A percentile compares a stretch with the other conserved stretches of the same genome.
Evolutionary conservation across 257 asterid species (phyloP).

Genomic region (Solanum boliviense): DNA sequence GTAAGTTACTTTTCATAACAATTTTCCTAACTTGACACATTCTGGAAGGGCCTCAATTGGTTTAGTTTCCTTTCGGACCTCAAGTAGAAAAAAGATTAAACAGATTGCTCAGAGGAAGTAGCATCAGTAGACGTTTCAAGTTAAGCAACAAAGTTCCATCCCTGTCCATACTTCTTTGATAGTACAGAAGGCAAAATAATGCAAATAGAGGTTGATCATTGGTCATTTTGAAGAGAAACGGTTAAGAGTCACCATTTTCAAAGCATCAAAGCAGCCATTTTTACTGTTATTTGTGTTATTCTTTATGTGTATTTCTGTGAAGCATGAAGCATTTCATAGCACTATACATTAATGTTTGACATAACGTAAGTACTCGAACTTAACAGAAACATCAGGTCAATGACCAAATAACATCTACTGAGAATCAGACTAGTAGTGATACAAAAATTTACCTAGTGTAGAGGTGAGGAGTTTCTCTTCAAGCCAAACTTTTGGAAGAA

Average conservation of each 20-base stretch:
- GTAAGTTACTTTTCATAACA: not conserved
- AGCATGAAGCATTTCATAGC: not conserved
- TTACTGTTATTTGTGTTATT: not conserved
- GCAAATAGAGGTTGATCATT: not conserved
- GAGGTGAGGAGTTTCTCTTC: not conserved
- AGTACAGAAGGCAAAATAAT: not conserved
- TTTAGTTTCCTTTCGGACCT: not conserved
- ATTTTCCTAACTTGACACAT: not conserved
- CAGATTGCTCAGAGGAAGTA: not conserved
- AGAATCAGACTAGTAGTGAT: not conserved
- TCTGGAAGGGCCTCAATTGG: not conserved
- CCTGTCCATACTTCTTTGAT: not conserved
- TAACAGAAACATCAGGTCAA: not conserved
- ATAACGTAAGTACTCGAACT: not conserved
- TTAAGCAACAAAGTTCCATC: not conserved
- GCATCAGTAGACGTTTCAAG: not conserved
- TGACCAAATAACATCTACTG: not conserved
- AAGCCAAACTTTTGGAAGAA: not conserved
- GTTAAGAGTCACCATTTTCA: not conserved
- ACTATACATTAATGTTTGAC: not conserved
- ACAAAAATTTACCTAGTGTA: not conserved
- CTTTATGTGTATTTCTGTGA: not conserved
- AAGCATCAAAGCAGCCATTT: not conserved
- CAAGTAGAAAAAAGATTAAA: not conserved
- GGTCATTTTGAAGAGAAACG: not conserved